Percentiles rank a stretch among this genome's conserved stretches.
Evolutionary conservation across 306 rosid genomes (phyloP).

Genomic region (Cicer arietinum): DNA sequence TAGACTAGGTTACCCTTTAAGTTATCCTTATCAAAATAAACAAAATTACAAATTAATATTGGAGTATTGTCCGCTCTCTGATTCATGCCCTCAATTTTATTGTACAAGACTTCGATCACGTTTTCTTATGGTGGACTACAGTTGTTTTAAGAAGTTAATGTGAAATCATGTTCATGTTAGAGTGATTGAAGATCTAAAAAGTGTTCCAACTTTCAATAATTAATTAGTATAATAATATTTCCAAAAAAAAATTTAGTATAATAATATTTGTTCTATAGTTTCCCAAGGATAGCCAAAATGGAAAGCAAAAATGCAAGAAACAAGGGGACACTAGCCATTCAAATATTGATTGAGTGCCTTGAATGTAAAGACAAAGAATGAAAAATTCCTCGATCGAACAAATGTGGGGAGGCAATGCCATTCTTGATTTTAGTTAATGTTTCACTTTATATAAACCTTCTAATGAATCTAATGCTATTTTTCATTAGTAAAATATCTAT

Average conservation of each 20-base stretch:
- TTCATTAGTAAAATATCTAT: conserved; percentile 21
- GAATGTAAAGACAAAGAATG: conserved; percentile 55
- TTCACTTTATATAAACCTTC: conserved; percentile 38
- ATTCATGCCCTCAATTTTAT: neutral
- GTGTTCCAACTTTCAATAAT: conserved; percentile 45
- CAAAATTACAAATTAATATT: neutral
- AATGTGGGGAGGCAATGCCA: conserved; percentile 50
- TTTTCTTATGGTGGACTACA: conserved; percentile 17
- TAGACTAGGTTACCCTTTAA: neutral
- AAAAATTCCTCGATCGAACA: conserved; percentile 58
- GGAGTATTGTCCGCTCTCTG: neutral
- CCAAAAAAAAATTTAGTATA: neutral
- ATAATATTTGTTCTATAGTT: conserved; percentile 34
- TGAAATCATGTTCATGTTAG: conserved; percentile 21
- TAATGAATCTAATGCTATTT: conserved; percentile 24
- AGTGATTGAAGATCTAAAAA: conserved; percentile 37
- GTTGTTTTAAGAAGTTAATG: conserved; percentile 19
- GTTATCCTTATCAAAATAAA: neutral
- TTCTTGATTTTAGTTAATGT: conserved; percentile 51
- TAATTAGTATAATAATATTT: conserved; percentile 25
- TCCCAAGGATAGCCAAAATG: conserved; percentile 46
- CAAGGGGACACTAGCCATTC: conserved; percentile 57
- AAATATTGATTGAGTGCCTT: conserved; percentile 43
- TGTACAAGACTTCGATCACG: conserved; percentile 36
- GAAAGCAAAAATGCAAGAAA: conserved; percentile 44